Evolutionary conservation across 441 rosid genomes (phyloP), one percentile per base, ranked within the genome.

Genomic region (Pelargonium hybrid): DNA sequence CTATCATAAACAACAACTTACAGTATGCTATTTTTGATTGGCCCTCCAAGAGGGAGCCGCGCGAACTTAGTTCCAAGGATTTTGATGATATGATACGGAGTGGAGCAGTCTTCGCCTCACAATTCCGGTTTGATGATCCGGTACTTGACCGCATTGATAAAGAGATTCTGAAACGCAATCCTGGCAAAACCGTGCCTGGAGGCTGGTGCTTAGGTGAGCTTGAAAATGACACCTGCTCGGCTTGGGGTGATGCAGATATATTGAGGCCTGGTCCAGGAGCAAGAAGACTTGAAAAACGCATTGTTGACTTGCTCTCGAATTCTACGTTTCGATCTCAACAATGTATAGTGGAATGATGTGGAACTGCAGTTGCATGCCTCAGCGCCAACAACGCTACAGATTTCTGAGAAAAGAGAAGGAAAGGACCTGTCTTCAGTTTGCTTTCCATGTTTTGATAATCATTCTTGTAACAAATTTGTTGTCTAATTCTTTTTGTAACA

Each of bases 171-270:
- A 80, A 81, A 31, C 87, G 93, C 71, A 75, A 8, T 43, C 76
- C 79, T 1, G 88, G 83, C 66, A 67, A 79, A 80, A 85, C 84
- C 56, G 88, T 85, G 48, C 89, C 92, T 25, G 98, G 98, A 59
- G 97, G 98, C 54, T 94, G 98, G 98, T 91, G 98, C 85, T 75
- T 94, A 69, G 97, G 88, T 45, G 86, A 87, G 26, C 75, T 86
- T 23, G 75, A 71, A 29, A 86, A 84, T 18, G 77, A 76, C 66
- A 72, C 84, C 0, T 92, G 97, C 76, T 85, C 86, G 29, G 81
- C 84, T 17, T 91, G 97, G 98, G 97, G 97, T 1, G 88, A 92
- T 81, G 91, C 97, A 5, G 84, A 88, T 76, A 76, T 94, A 70
- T 71, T 92, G 70, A 82, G 96, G 45, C 96, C 97, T 0, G 90